Conservation (phyloP, 2,329 filamentous ascomycete species). For the Trichoderma cornu-damae region DNA sequence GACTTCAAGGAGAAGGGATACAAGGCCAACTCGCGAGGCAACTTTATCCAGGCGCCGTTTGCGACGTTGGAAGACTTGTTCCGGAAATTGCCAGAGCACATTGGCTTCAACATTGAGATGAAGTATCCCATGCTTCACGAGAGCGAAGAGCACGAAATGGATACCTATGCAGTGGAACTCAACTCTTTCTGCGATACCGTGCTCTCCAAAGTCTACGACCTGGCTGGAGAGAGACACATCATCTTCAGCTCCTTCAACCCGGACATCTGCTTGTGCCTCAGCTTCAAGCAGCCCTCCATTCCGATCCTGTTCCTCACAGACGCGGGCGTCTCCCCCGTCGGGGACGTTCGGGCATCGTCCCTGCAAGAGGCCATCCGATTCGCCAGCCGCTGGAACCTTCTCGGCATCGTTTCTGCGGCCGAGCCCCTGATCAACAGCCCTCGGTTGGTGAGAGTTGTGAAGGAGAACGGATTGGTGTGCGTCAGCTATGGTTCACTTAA, state of each 20-base stretch:
- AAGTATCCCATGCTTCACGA: conserved; percentile 99
- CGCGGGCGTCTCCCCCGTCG: conserved; percentile 72
- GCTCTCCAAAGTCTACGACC: conserved; percentile 81
- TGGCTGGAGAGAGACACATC: conserved; percentile 77
- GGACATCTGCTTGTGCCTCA: conserved; percentile 88
- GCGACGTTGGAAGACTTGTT: conserved; percentile 94
- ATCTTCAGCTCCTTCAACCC: conserved; percentile 98
- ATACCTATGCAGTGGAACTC: conserved; percentile 89
- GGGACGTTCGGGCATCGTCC: conserved; percentile 84
- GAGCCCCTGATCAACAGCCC: conserved; percentile 87
- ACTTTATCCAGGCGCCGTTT: conserved; percentile 93
- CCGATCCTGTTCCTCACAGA: conserved; percentile 94
- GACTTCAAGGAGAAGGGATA: conserved; percentile 93
- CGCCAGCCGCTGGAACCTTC: conserved; percentile 86
- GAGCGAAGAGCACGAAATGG: conserved; percentile 92
- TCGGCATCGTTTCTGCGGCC: conserved; percentile 85
- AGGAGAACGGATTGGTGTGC: conserved; percentile 88
- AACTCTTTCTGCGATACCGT: conserved; percentile 97
- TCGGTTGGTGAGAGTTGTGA: conserved; percentile 82
- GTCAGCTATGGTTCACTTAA: conserved; percentile 91
- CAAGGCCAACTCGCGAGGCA: conserved; percentile 90
- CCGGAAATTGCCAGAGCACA: conserved; percentile 69
- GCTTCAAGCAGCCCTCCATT: conserved; percentile 95
- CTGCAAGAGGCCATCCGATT: conserved; percentile 95
- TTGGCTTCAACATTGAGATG: conserved; percentile 98